Evolutionary conservation across 1,284 basidiomycete species (phyloP).

Genomic region (Sporisorium sorghi): DNA sequence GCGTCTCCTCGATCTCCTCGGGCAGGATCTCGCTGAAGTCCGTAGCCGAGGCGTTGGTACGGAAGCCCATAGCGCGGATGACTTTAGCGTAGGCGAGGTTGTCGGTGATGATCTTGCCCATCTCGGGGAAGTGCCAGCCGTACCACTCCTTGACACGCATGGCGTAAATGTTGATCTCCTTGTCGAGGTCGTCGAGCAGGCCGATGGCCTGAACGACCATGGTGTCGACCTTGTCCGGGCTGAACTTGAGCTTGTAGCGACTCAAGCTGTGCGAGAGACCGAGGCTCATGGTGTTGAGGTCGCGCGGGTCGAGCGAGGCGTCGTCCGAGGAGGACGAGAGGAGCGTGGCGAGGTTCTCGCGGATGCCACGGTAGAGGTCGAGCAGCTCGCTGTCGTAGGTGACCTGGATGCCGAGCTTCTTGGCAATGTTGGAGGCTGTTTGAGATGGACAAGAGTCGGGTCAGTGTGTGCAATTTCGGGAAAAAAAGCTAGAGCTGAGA

Average conservation of each 20-base stretch:
- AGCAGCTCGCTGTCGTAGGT: conserved; percentile 76
- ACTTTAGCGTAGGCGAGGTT: conserved; percentile 93
- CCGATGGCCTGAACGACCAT: conserved; percentile 99
- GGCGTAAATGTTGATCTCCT: conserved; percentile 98
- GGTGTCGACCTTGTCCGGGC: conserved; percentile 98
- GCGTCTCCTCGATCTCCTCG: conserved; percentile 82
- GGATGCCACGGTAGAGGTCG: conserved; percentile 96
- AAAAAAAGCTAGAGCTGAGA: background rate
- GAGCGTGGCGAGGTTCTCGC: conserved; percentile 85
- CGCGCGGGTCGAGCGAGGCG: conserved; percentile 75
- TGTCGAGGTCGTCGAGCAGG: conserved; percentile 97
- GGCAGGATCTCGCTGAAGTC: conserved; percentile 90
- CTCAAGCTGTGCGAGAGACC: conserved; percentile 96
- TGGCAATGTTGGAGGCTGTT: conserved; percentile 78
- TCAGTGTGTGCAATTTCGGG: no score
- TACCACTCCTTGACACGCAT: conserved; percentile 99
- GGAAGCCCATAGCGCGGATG: conserved; percentile 70
- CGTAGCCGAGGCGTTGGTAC: conserved; percentile 88
- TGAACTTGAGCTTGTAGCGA: conserved; percentile 99
- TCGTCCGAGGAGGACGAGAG: conserved; percentile 71
- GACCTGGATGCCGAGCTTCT: conserved; percentile 93
- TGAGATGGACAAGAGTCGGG: background rate
- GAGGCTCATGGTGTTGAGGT: conserved; percentile 95
- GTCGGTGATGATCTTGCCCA: conserved; percentile 97
- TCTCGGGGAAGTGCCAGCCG: conserved; percentile 99